These are phyloP conservation scores for Syncephalastrum contaminatum DNA, from an alignment of 371 early-diverging fungal species.

Conservation along the genomic window DNA sequence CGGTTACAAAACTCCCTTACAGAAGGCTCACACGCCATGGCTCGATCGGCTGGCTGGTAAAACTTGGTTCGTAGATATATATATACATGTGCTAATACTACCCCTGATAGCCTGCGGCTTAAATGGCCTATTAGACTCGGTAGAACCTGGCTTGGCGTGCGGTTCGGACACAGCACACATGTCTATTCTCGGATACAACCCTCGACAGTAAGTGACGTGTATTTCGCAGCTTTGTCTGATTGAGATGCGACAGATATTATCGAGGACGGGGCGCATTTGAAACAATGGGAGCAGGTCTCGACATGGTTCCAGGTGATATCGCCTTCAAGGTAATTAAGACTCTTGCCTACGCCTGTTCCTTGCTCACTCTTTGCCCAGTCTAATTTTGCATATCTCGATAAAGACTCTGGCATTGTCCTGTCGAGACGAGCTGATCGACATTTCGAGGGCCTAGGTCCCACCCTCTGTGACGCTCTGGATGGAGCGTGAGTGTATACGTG, in stretches of 20 bases:
- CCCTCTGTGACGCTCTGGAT: slow-evolving; percentile 44
- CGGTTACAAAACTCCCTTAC: slow-evolving; percentile 38
- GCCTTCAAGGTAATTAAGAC: slow-evolving; percentile 46
- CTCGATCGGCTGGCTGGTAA: slow-evolving; percentile 45
- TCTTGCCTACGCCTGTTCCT: neutral
- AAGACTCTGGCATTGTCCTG: slow-evolving; percentile 35
- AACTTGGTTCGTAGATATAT: neutral
- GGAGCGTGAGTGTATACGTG: slow-evolving; percentile 27
- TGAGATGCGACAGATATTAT: slow-evolving; percentile 29
- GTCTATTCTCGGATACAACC: slow-evolving; percentile 27
- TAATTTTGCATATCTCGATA: slow-evolving; percentile 52
- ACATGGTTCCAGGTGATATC: slow-evolving; percentile 56
- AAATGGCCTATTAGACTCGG: slow-evolving; percentile 52
- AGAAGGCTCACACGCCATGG: slow-evolving; percentile 38
- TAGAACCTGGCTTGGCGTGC: slow-evolving; percentile 57
- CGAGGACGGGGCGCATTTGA: slow-evolving; percentile 59
- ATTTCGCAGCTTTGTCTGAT: neutral
- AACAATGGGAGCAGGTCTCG: slow-evolving; percentile 55
- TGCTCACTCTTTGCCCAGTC: slow-evolving; percentile 20
- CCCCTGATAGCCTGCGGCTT: slow-evolving; percentile 29
- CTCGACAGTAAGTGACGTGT: slow-evolving; percentile 18
- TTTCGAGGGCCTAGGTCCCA: slow-evolving; percentile 47
- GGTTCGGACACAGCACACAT: slow-evolving; percentile 58
- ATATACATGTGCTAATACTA: neutral
- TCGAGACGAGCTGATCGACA: slow-evolving; percentile 51